Base-by-base conservation (phyloP, 176 grass and related monocot species). In the Elymus sibiricus region DNA sequence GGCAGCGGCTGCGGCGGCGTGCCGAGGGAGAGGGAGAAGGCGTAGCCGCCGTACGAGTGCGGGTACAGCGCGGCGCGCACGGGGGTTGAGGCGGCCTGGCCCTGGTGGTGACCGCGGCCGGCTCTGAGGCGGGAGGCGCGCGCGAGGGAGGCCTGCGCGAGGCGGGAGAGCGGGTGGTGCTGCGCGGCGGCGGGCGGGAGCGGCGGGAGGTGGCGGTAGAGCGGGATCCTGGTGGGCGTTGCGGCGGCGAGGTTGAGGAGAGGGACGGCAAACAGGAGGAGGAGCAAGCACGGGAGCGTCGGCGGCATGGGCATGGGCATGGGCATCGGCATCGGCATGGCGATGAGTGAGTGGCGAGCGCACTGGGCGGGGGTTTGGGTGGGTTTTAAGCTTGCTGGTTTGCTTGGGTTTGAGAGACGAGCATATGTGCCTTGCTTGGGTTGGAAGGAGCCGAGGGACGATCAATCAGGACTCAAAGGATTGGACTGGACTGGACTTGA, bases 41-140 rank as follows among this genome's bases (percentile, higher is more conserved):
- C 94, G 91, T 98, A 98, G 24, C 93, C 95, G 31, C 95, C 95
- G 81, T 95, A 98, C 6, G 91, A 98, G 73, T 95, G 93, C 40
- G 95, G 89, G 93, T 85, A 95, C 9, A 98, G 89, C 62, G 83
- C 62, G 2, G 91, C 51, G 56, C 11, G 74, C 53, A n/a, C n/a
- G 77, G 78, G 22, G 15, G 15, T 13, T 11, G 61, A 5, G 43
- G 43, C 11, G 51, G 16, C 51, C 40, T 39, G 21, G 26, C 1
- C 5, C 3, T 63, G 15, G 0, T 46, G 38, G 37, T 19, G 19
- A 7, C 12, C 68, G 51, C 29, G 84, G 32, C 66, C 53, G 70
- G 70, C 27, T 35, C 70, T 85, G 59, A 93, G 92, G 76, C 47
- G 89, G 2, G 89, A 62, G 21, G 89, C 91, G 78, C 93, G 93